Conservation (phyloP, 2,329 filamentous ascomycete genomes). For the Venturiaceae sp. region DNA sequence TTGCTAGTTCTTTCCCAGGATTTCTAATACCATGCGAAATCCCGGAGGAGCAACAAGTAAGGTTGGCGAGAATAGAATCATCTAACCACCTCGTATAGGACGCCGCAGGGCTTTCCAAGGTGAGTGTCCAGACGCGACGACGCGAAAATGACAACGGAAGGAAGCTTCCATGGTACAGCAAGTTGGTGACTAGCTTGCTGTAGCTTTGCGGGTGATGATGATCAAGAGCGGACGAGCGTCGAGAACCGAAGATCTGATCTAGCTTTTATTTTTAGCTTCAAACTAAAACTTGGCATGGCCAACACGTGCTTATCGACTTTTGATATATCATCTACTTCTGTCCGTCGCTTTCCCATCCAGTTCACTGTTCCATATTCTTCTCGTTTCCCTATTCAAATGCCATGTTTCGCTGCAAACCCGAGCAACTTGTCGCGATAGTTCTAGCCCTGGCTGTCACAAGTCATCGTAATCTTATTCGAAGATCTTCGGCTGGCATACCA, state of each 20-base stretch:
- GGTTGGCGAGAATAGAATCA: neutral
- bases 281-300: neutral
- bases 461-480: too few relatives aligned
- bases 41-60: neutral
- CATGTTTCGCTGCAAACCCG: too few relatives aligned
- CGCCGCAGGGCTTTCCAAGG: neutral
- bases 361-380: neutral
- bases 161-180: neutral
- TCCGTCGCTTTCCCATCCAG: neutral
- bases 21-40: neutral
- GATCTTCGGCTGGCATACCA: too few relatives aligned
- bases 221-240: neutral
- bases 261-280: neutral
- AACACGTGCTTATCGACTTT: neutral
- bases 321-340: neutral
- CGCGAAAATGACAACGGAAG: neutral
- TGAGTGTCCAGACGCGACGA: neutral
- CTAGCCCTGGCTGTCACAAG: too few relatives aligned
- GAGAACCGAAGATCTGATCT: neutral
- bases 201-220: neutral
- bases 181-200: neutral
- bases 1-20: neutral
- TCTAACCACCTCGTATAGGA: neutral
- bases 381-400: too few relatives aligned
- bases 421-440: too few relatives aligned